phyloP scores from a whole-genome alignment of 192 early-diverging fungal species.

The Entomortierella chlamydospora region DNA sequence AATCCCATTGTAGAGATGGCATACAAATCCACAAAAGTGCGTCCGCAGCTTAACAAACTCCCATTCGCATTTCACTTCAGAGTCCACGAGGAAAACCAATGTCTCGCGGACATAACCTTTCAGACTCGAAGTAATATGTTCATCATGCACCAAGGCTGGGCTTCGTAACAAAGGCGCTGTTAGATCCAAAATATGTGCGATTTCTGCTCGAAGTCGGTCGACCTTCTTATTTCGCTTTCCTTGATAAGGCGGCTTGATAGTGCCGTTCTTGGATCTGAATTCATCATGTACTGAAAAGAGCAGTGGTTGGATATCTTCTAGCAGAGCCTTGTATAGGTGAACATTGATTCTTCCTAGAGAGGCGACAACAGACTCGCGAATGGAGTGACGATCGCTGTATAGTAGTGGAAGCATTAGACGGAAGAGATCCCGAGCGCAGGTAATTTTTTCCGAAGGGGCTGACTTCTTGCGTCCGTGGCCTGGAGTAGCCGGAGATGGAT shows the following conservation, averaged over 20 bases:
- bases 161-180: slow-evolving; percentile 75
- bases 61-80: slow-evolving; percentile 83
- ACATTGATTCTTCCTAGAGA: slow-evolving; percentile 75
- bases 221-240: slow-evolving; percentile 69
- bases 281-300: slow-evolving; percentile 73
- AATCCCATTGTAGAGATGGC: slow-evolving; percentile 83
- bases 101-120: slow-evolving; percentile 85
- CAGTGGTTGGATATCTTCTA: slow-evolving; percentile 74
- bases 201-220: slow-evolving; percentile 77
- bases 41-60: slow-evolving; percentile 89
- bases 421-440: slow-evolving; percentile 70
- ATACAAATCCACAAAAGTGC: slow-evolving; percentile 91
- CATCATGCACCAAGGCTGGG: slow-evolving; percentile 67
- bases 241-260: slow-evolving; percentile 61
- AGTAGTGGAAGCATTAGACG: slow-evolving; percentile 74
- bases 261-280: slow-evolving; percentile 57
- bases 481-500: slow-evolving; percentile 52
- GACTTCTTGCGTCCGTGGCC: slow-evolving; percentile 60
- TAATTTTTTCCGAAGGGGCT: slow-evolving; percentile 59
- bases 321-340: slow-evolving; percentile 72
- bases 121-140: slow-evolving; percentile 70
- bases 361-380: slow-evolving; percentile 75
- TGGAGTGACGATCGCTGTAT: slow-evolving; percentile 69
- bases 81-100: slow-evolving; percentile 78
- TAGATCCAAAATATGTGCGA: slow-evolving; percentile 78